Evolutionary conservation across 1,284 basidiomycete genomes (phyloP).

Genomic region (Pseudozyma tsukubaensis): DNA sequence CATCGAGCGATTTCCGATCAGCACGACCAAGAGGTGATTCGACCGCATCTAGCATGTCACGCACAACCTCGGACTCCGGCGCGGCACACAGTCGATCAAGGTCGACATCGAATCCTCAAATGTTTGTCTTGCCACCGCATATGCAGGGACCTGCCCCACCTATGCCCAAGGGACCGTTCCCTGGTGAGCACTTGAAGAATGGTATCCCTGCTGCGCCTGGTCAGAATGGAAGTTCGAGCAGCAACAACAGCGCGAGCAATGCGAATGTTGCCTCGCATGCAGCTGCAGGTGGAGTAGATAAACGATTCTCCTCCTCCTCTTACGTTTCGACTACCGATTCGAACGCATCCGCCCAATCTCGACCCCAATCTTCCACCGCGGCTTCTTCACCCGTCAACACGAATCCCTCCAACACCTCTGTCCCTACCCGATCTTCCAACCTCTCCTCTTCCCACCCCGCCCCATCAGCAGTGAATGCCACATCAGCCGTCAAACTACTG

Average conservation of each 20-base stretch:
- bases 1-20: slow-evolving; percentile 23
- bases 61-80: slow-evolving; percentile 41
- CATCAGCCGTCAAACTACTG: slow-evolving; percentile 65
- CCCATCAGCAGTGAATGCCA: slow-evolving; percentile 4
- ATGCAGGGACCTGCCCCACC: slow-evolving; percentile 46
- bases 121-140: slow-evolving; percentile 37
- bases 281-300: slow-evolving; percentile 15
- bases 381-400: slow-evolving; percentile 56
- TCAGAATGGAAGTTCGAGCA: not conserved
- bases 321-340: slow-evolving; percentile 56
- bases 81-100: slow-evolving; percentile 39
- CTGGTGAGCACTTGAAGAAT: slow-evolving; percentile 17
- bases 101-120: slow-evolving; percentile 56
- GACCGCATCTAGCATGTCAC: slow-evolving; percentile 38
- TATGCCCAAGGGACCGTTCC: slow-evolving; percentile 35
- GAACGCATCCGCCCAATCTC: slow-evolving; percentile 35
- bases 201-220: slow-evolving; percentile 1
- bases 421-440: slow-evolving; percentile 2
- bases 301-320: slow-evolving; percentile 55
- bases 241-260: too few species aligned
- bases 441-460: slow-evolving; percentile 3
- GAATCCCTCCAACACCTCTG: slow-evolving; percentile 15
- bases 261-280: too few species aligned
- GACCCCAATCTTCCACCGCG: slow-evolving; percentile 53
- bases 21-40: slow-evolving; percentile 35